A percentile compares a stretch with the other conserved stretches of the same genome.
These are phyloP conservation scores for Murraya koenigii DNA, from an alignment of 345 rosid species.

Conservation along the genomic window DNA sequence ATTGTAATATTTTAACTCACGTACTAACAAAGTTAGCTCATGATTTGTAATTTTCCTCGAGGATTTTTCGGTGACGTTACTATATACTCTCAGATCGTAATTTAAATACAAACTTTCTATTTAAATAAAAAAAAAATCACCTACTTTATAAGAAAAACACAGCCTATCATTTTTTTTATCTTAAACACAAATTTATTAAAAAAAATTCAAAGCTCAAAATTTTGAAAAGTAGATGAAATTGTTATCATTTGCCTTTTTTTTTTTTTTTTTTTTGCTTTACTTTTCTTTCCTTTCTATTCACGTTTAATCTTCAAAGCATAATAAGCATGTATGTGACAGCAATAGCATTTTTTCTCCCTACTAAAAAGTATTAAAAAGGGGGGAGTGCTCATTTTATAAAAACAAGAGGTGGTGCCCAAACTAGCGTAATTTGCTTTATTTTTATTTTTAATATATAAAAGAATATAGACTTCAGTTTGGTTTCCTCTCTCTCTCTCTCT, in stretches of 20 bases:
- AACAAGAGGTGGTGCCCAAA: slow-evolving; percentile 10
- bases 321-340: background rate
- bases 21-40: no score
- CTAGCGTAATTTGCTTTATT: background rate
- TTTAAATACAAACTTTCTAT: background rate
- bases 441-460: background rate
- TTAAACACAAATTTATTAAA: no score
- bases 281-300: background rate
- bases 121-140: background rate
- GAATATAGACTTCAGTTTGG: slow-evolving; percentile 1
- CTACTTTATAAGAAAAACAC: background rate
- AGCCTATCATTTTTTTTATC: background rate
- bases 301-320: background rate
- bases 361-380: background rate
- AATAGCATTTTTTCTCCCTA: background rate
- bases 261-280: no score
- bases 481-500: slow-evolving; percentile 12
- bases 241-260: background rate
- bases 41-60: background rate
- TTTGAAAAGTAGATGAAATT: background rate
- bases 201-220: no score
- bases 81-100: background rate
- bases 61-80: background rate
- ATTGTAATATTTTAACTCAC: no score
- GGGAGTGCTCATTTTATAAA: slow-evolving; percentile 12